A percentile compares a stretch with the other conserved stretches of the same genome.
These are phyloP conservation scores for Pyrenochaeta sp. DNA, from an alignment of 2,329 filamentous ascomycete species.

Conservation along the genomic window DNA sequence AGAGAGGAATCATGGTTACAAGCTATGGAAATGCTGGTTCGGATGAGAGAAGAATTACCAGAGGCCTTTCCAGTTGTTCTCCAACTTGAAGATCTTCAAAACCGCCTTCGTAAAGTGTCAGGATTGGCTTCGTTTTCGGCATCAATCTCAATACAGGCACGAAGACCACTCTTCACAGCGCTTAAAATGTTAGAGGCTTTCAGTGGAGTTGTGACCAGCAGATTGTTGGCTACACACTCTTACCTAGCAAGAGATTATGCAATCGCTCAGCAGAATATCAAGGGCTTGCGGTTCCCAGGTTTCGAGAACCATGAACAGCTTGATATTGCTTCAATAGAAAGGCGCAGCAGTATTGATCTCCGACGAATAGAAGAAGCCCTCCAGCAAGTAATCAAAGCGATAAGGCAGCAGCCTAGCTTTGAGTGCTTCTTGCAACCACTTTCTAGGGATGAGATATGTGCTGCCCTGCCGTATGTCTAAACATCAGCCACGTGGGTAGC, in stretches of 20 bases:
- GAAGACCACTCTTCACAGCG: slow-evolving; percentile 2
- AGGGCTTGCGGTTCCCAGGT: slow-evolving; percentile 5
- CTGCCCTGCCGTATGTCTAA: slow-evolving; percentile 9
- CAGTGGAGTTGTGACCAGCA: slow-evolving; percentile 1
- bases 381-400: slow-evolving; percentile 3
- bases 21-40: slow-evolving; percentile 4
- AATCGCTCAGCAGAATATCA: slow-evolving; percentile 5
- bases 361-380: slow-evolving; percentile 4
- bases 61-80: slow-evolving; percentile 4
- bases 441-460: slow-evolving; percentile 7
- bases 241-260: slow-evolving; percentile 5
- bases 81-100: slow-evolving; percentile 6
- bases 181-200: slow-evolving; percentile 1
- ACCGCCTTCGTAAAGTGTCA: slow-evolving; percentile 5
- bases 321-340: slow-evolving; percentile 3
- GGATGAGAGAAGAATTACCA: slow-evolving; percentile 5
- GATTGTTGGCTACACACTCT: slow-evolving; percentile 1
- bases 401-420: slow-evolving; percentile 5
- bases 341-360: slow-evolving; percentile 5
- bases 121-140: slow-evolving; percentile 4
- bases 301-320: slow-evolving; percentile 4
- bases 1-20: slow-evolving; percentile 4
- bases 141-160: slow-evolving; percentile 3
- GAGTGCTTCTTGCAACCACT: slow-evolving; percentile 7
- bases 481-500: slow-evolving; percentile 7